phyloP scores from a whole-genome alignment of 768 basidiomycete species.

The Lentinula sp. region DNA sequence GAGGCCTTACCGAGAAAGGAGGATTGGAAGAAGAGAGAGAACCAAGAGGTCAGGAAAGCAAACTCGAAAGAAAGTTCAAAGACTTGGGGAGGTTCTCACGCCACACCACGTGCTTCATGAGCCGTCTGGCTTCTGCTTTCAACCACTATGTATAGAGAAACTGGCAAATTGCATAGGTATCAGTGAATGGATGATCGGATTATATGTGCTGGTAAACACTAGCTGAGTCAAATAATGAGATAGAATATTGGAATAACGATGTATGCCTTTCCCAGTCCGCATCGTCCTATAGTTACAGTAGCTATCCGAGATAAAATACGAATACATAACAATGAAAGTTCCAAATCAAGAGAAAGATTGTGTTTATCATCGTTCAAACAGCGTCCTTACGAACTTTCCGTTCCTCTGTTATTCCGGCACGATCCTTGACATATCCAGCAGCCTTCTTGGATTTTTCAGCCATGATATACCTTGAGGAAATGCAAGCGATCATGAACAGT shows the following conservation, averaged over 20 bases:
- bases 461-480: conserved; percentile 7
- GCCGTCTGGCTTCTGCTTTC: too few species aligned
- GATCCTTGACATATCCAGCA: not conserved
- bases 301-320: too few species aligned
- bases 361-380: not conserved
- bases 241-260: too few species aligned
- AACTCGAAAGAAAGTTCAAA: not conserved
- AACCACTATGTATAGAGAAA: too few species aligned
- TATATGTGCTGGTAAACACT: too few species aligned
- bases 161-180: too few species aligned
- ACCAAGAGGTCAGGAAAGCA: not conserved
- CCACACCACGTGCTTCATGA: not conserved
- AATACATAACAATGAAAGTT: too few species aligned
- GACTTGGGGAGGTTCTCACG: not conserved
- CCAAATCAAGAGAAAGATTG: too few species aligned
- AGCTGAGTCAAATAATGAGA: too few species aligned
- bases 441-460: conserved; percentile 7
- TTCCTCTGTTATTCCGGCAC: conserved; percentile 1
- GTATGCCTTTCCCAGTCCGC: too few species aligned
- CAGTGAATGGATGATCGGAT: too few species aligned
- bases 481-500: not conserved
- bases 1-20: conserved; percentile 3
- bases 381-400: not conserved
- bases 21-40: not conserved
- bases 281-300: too few species aligned